Base-by-base conservation (phyloP, 306 rosid species). In the Astragalus glycyphyllos region DNA sequence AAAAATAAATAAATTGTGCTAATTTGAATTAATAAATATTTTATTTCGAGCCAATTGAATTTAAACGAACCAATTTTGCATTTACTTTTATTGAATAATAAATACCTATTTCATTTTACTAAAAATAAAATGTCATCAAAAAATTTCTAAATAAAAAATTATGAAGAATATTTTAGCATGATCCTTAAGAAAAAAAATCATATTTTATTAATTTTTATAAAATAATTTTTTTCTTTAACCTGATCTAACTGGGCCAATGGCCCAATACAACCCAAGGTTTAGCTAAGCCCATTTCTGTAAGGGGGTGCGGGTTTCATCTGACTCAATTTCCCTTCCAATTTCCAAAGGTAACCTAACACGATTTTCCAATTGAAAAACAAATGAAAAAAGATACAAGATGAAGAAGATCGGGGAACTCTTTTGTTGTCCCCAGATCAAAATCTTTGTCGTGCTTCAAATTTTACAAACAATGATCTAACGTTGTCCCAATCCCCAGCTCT, bases 391-490 rank as follows among this genome's bases (percentile, higher is more conserved):
- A 26, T 26, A 26, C 8, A 1, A 1, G 1, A 5, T 8, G 35
- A 70, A 57, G 14, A 57, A 57, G 14, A 57, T 14, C 42, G 29
- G 56, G 58, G 48, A 45, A 11, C 23, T 11, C 23, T 71, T 11
- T 31, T 14, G 45, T 7, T 7, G 47, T 45, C 34, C 14, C 46
- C 58, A 44, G 48, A 11, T 71, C 47, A 58, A 71, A 71, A 58
- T 46, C 32, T 45, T 5, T 34, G 67, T 55, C 45, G 34, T 11
- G 29, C 14, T 64, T 74, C 50, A 65, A 75, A 23, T 12, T 58
- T 16, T 32, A 46, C 58, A 13, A 37, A 31, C 55, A 56, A 47
- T 71, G 44, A 58, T 26, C 44, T 10, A 51, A 5, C 46, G 3
- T 20, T 14, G 55, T 71, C 26, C 2, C 20, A 48, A 60, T 14